phyloP scores from a whole-genome alignment of 495 filamentous ascomycete species.

The Tetracladium setigerum region DNA sequence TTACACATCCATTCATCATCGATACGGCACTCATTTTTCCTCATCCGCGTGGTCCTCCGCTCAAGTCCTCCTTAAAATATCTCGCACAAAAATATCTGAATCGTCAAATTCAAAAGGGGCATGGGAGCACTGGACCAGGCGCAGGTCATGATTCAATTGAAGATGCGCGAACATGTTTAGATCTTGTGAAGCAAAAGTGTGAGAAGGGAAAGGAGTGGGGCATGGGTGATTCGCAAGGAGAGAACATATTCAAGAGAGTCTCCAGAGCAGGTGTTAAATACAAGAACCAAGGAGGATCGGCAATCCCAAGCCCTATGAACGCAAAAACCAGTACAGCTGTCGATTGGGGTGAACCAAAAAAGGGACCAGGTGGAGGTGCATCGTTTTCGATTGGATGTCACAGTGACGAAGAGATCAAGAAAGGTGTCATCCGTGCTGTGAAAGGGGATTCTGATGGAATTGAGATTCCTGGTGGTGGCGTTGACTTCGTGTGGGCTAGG shows the following conservation, averaged over 20 bases:
- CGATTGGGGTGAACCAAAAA: conserved; percentile 78
- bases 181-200: conserved; percentile 91
- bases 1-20: conserved; percentile 87
- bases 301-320: conserved; percentile 34
- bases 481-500: conserved; percentile 86
- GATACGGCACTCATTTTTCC: conserved; percentile 85
- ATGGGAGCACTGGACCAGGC: conserved; percentile 37
- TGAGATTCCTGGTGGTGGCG: conserved; percentile 57
- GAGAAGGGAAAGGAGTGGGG: conserved; percentile 84
- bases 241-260: conserved; percentile 84
- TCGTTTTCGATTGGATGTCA: conserved; percentile 63
- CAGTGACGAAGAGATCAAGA: conserved; percentile 66
- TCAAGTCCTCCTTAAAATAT: conserved; percentile 73
- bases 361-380: conserved; percentile 65
- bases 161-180: conserved; percentile 82
- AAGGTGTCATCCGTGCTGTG: conserved; percentile 58
- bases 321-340: conserved; percentile 72
- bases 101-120: conserved; percentile 78
- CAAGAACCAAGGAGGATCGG: conserved; percentile 43
- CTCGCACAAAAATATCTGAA: conserved; percentile 71
- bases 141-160: conserved; percentile 84
- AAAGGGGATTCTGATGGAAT: conserved; percentile 58
- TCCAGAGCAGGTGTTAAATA: conserved; percentile 45
- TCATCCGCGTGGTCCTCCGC: conserved; percentile 65
- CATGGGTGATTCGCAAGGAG: conserved; percentile 60